phyloP scores from a whole-genome alignment of 495 filamentous ascomycete species.

The Penicillium cosmopolitanum region DNA sequence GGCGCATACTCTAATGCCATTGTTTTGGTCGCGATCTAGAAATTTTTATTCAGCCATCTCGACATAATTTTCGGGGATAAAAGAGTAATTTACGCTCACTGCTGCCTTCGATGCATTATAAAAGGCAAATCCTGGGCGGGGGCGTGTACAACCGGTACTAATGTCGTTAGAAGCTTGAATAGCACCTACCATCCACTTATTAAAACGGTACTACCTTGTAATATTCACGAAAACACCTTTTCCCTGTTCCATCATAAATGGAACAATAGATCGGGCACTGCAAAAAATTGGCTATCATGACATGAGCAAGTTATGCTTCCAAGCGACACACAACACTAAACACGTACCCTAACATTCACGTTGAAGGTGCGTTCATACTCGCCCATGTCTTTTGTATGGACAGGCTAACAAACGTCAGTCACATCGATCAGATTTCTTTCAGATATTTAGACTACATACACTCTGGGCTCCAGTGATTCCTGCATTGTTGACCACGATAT shows the following conservation, averaged over 20 bases:
- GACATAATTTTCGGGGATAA: neutral
- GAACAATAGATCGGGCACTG: constrained; percentile 11
- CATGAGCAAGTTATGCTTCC: neutral
- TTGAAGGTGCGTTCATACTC: neutral
- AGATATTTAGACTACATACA: neutral
- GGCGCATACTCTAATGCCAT: constrained; percentile 29
- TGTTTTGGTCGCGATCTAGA: constrained; percentile 20
- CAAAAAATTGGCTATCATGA: constrained; percentile 14
- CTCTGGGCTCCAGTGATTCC: constrained; percentile 4
- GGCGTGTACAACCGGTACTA: constrained; percentile 15
- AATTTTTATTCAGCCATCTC: neutral
- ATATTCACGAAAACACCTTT: constrained; percentile 17
- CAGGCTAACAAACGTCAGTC: neutral
- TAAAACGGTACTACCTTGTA: constrained; percentile 1
- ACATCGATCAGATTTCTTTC: neutral
- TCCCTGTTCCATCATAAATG: constrained; percentile 16
- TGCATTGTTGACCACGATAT: constrained; percentile 24
- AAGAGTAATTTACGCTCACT: constrained; percentile 29
- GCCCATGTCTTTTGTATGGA: neutral
- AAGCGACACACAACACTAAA: neutral
- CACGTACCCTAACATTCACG: neutral
- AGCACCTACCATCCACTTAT: neutral
- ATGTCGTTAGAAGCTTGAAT: neutral
- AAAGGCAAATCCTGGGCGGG: constrained; percentile 10
- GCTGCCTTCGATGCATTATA: constrained; percentile 49